Base-by-base conservation (phyloP, 2,329 filamentous ascomycete genomes). In the Diaporthe aspalathi region DNA sequence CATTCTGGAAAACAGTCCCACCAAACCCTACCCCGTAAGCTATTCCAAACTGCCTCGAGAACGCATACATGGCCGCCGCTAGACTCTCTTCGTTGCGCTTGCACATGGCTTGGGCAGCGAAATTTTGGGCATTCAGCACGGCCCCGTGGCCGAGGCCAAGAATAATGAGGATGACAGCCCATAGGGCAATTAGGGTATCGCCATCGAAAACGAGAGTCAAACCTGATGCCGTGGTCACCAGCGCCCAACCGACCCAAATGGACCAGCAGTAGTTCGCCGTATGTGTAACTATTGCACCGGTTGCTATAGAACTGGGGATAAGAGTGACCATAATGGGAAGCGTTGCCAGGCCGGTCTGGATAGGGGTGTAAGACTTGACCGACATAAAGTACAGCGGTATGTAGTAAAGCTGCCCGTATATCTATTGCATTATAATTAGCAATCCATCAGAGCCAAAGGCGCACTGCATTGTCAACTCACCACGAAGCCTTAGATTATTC, bases 331-430 rank as follows among this genome's bases (percentile, higher is more conserved):
- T 72, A 9, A 73, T 67, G 1, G 73, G 74, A 17, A 77, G 70
- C 7, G 75, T 70, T 43, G 72, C 54, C 12, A 76, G 11, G 20
- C 74, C 70, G 1, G 74, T 73, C 0, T 71, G 8, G 35, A 74
- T 47, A 11, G 66, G 65, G 1, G 38, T 70, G 62, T 69, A 76
- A 6, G 45, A 47, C 52, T 73, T 74, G 9, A 77, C 70, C 9
- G 72, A 67, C 24, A 72, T 65, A 68, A 76, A 77, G 53, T 75
- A 77, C 8, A 76, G 71, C 1, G 74, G 70, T 14, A 74, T 32
- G 40, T 75, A 74, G 43, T 74, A 75, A 4, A 73, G 66, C 35
- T 71, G 49, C 16, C 66, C 40, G 12, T 71, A 73, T 32, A 73
- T 71, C 47, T 67, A 49, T n/a, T n/a, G n/a, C n/a, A n/a, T n/a